Percentiles rank a stretch among this genome's conserved stretches.
Evolutionary conservation across 2,329 filamentous ascomycete species (phyloP).

Genomic region (Fusarium succisae): DNA sequence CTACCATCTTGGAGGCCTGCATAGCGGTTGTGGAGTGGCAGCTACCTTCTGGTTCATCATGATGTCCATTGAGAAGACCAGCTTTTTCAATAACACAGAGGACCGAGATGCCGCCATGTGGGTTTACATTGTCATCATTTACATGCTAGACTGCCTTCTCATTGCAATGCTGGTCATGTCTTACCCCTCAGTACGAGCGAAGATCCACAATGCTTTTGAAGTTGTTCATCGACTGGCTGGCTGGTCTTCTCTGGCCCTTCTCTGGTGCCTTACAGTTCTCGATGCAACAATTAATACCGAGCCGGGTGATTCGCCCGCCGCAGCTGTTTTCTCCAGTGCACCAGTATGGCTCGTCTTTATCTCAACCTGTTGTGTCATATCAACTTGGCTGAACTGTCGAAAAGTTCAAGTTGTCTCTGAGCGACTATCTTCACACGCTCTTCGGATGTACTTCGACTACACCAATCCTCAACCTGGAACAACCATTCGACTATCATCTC

Average conservation of each 20-base stretch:
- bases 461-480: slow-evolving; percentile 54
- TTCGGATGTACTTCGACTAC: slow-evolving; percentile 73
- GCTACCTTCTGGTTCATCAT: slow-evolving; percentile 32
- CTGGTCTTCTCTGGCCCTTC: slow-evolving; percentile 24
- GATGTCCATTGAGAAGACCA: slow-evolving; percentile 30
- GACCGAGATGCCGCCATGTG: background rate
- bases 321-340: slow-evolving; percentile 46
- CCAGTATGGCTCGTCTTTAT: slow-evolving; percentile 70
- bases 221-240: slow-evolving; percentile 27
- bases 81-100: background rate
- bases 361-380: slow-evolving; percentile 68
- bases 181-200: slow-evolving; percentile 19
- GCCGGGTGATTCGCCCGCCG: slow-evolving; percentile 44
- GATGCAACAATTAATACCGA: slow-evolving; percentile 66
- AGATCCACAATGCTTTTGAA: slow-evolving; percentile 29
- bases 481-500: slow-evolving; percentile 65
- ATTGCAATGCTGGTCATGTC: slow-evolving; percentile 26
- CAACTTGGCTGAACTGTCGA: slow-evolving; percentile 75
- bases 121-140: slow-evolving; percentile 18
- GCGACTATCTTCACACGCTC: slow-evolving; percentile 72
- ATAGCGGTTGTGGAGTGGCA: slow-evolving; percentile 28
- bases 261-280: slow-evolving; percentile 51
- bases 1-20: slow-evolving; percentile 56
- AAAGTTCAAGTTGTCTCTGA: slow-evolving; percentile 70
- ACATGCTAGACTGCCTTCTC: slow-evolving; percentile 21